These are phyloP conservation scores for Penicillium sp. DNA, from an alignment of 2,329 filamentous ascomycete genomes.

Conservation along the genomic window DNA sequence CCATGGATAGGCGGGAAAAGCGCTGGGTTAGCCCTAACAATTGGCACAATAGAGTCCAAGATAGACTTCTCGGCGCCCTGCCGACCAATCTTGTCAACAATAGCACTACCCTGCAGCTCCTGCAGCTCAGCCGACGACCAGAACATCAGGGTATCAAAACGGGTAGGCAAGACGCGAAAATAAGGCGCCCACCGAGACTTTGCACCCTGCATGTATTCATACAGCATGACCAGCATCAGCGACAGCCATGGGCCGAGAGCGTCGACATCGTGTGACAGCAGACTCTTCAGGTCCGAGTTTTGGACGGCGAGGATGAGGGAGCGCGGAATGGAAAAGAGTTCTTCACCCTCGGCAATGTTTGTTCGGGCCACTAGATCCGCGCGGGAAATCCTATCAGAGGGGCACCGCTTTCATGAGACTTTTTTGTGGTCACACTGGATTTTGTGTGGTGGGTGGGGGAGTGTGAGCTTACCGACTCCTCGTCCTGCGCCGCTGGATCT, in stretches of 20 bases:
- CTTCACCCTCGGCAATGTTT: constrained; percentile 70
- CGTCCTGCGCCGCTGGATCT: constrained; percentile 56
- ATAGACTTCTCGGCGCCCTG: constrained; percentile 69
- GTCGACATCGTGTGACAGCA: constrained; percentile 56
- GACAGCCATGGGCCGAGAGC: constrained; percentile 53
- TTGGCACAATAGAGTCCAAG: constrained; percentile 53
- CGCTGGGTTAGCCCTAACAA: constrained; percentile 44
- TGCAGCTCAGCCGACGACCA: constrained; percentile 70
- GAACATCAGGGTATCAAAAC: constrained; percentile 87
- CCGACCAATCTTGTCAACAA: constrained; percentile 74
- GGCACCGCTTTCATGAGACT: constrained; percentile 10
- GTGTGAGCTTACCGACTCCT: constrained; percentile 57
- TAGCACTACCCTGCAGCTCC: constrained; percentile 71
- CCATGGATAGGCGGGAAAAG: constrained; percentile 41
- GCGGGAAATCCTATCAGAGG: constrained; percentile 23
- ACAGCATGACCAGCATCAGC: constrained; percentile 75
- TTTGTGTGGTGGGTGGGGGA: constrained; percentile 21
- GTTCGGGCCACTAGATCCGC: constrained; percentile 60
- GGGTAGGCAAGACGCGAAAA: constrained; percentile 67
- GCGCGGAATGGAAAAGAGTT: constrained; percentile 77
- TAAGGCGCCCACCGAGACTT: constrained; percentile 73
- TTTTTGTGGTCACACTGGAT: constrained; percentile 10
- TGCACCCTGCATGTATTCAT: constrained; percentile 62
- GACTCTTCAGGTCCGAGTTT: constrained; percentile 65
- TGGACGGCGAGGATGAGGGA: constrained; percentile 66